phyloP scores from a whole-genome alignment of 2,329 filamentous ascomycete species.

The Aspergillus aculeatus region DNA sequence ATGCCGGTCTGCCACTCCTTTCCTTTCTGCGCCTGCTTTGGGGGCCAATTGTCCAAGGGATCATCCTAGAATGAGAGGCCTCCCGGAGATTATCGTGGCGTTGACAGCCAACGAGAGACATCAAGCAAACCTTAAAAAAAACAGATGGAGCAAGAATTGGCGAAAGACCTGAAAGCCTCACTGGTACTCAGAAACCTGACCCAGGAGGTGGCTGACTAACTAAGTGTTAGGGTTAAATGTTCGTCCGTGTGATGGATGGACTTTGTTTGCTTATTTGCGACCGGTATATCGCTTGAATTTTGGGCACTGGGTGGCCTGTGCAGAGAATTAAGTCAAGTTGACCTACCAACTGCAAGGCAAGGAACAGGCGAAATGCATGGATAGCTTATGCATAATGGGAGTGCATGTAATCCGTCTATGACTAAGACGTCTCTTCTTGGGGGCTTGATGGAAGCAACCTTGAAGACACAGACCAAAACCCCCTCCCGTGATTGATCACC shows the following conservation, averaged over 20 bases:
- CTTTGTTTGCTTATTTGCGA: background rate
- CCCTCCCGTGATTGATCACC: constrained; percentile 5
- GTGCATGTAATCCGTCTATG: constrained; percentile 5
- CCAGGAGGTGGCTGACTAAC: constrained; percentile 13
- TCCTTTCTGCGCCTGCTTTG: constrained; percentile 17
- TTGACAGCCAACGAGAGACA: constrained; percentile 16
- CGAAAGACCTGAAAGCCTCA: background rate
- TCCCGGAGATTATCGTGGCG: constrained; percentile 27
- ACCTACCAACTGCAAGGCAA: background rate
- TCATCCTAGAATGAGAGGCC: constrained; percentile 16
- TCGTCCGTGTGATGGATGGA: background rate
- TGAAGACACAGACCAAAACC: background rate
- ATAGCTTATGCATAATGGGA: constrained; percentile 4
- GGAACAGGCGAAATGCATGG: background rate
- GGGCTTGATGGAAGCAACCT: background rate
- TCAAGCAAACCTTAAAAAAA: background rate
- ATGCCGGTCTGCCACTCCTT: constrained; percentile 2
- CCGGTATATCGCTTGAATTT: background rate
- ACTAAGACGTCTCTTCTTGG: background rate
- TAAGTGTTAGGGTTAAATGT: background rate
- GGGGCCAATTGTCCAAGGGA: constrained; percentile 17
- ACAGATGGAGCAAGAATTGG: background rate
- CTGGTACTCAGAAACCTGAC: background rate
- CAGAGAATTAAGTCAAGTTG: constrained; percentile 1
- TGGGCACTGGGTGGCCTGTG: background rate